Evolutionary conservation across 345 rosid genomes (phyloP).

Genomic region (Moricandia arvensis): DNA sequence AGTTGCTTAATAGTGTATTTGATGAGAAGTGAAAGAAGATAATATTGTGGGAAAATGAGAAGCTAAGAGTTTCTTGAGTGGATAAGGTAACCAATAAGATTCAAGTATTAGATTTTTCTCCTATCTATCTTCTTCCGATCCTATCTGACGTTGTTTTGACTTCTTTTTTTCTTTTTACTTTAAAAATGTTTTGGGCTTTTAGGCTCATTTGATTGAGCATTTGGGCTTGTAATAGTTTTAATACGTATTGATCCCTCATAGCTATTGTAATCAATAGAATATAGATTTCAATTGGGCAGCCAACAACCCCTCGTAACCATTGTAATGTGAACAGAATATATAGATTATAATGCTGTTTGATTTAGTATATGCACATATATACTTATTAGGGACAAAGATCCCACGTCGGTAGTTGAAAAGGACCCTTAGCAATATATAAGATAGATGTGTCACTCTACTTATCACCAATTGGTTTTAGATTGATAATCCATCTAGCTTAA

Average conservation of each 20-base stretch:
- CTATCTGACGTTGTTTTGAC: constrained; percentile 18
- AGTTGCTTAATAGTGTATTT: background rate
- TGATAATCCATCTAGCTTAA: too few species aligned
- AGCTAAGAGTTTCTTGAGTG: constrained; percentile 23
- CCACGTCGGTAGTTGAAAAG: too few species aligned
- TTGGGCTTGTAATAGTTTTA: too few species aligned
- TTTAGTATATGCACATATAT: too few species aligned
- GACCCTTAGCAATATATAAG: too few species aligned
- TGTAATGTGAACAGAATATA: background rate
- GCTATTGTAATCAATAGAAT: too few species aligned
- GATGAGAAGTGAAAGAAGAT: constrained; percentile 23
- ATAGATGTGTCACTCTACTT: too few species aligned
- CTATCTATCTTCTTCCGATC: constrained; percentile 18
- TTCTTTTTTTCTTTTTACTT: too few species aligned
- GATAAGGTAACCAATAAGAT: constrained; percentile 41
- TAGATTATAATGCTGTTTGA: too few species aligned
- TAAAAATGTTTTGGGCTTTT: background rate
- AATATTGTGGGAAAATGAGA: constrained; percentile 32
- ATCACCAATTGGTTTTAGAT: too few species aligned
- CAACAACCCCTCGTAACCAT: background rate
- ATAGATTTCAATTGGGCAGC: background rate
- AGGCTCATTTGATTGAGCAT: background rate
- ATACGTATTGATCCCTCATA: too few species aligned
- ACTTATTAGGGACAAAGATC: too few species aligned
- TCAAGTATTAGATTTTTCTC: constrained; percentile 37